Evolutionary conservation across 2,329 filamentous ascomycete genomes (phyloP).

Genomic region (Colletotrichum camelliae): DNA sequence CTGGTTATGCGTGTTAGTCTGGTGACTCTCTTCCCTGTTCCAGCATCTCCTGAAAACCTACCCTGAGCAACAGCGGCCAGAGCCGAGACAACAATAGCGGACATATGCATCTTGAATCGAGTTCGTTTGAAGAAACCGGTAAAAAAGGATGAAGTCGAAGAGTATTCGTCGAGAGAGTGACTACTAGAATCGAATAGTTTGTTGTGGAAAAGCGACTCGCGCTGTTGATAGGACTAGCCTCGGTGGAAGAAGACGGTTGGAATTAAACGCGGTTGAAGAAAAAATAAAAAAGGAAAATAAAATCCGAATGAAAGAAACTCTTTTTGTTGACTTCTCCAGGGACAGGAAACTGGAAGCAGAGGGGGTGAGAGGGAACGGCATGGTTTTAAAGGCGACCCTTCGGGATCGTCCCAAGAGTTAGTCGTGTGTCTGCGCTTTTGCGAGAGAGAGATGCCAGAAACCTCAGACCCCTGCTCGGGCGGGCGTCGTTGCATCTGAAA

Average conservation of each 20-base stretch:
- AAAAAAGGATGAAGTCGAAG: constrained; percentile 22
- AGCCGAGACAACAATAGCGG: constrained; percentile 50
- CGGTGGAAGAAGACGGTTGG: constrained; percentile 28
- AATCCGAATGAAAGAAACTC: not conserved
- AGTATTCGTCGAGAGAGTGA: constrained; percentile 28
- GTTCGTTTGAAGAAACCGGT: constrained; percentile 25
- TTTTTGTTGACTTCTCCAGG: not conserved
- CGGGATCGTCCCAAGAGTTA: constrained; percentile 39
- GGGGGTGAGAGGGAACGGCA: constrained; percentile 33
- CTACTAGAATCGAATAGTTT: not conserved
- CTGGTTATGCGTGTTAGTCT: constrained; percentile 26
- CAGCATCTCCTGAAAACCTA: constrained; percentile 28
- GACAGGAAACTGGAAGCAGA: constrained; percentile 31
- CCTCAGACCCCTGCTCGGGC: constrained; percentile 32
- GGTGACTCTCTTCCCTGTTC: not conserved
- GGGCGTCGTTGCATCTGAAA: constrained; percentile 17
- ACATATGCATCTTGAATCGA: constrained; percentile 57
- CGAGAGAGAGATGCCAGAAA: constrained; percentile 2
- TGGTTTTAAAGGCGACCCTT: constrained; percentile 46
- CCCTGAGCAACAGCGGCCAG: constrained; percentile 53
- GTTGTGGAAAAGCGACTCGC: constrained; percentile 46
- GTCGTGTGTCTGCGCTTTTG: not conserved
- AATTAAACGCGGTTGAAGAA: constrained; percentile 25
- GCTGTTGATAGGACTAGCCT: constrained; percentile 57
- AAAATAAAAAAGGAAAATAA: constrained; percentile 27